Conservation (phyloP, 495 filamentous ascomycete species). For the Neurospora sp. region DNA sequence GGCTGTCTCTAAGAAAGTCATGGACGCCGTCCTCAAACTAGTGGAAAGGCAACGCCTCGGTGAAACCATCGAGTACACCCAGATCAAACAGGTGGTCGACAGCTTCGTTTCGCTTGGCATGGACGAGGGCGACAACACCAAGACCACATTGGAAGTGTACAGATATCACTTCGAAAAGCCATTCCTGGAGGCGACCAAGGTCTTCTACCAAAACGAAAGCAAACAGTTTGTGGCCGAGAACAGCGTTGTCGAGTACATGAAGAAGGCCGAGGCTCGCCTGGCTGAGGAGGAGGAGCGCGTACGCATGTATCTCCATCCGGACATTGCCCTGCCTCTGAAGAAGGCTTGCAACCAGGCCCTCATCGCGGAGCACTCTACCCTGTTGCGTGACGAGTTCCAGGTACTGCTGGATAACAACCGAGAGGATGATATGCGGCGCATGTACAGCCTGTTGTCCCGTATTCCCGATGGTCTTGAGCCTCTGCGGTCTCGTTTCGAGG, state of each 20-base stretch:
- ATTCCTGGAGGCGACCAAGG: constrained; percentile 74
- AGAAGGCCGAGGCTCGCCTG: constrained; percentile 91
- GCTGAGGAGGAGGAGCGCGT: constrained; percentile 93
- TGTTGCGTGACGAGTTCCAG: constrained; percentile 94
- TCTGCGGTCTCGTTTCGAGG: constrained; percentile 78
- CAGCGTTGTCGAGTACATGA: constrained; percentile 98
- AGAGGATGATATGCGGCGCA: constrained; percentile 87
- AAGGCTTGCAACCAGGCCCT: constrained; percentile 82
- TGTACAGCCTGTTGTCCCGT: constrained; percentile 86
- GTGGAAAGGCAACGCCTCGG: constrained; percentile 97
- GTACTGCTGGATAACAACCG: constrained; percentile 89
- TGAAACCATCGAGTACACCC: constrained; percentile 93
- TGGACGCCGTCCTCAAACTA: constrained; percentile 88
- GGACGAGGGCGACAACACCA: constrained; percentile 85
- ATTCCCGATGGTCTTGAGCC: constrained; percentile 92
- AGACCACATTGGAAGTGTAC: constrained; percentile 93
- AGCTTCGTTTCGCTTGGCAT: constrained; percentile 93
- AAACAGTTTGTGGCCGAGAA: constrained; percentile 93
- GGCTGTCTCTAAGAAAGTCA: constrained; percentile 74
- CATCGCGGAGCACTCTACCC: constrained; percentile 71
- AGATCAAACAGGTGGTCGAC: constrained; percentile 95
- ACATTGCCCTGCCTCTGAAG: constrained; percentile 76
- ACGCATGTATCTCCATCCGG: constrained; percentile 78
- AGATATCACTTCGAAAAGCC: constrained; percentile 82
- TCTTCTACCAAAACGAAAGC: constrained; percentile 87